Percentiles rank a stretch among this genome's conserved stretches.
Conservation (phyloP, 495 filamentous ascomycete species). For the Baudoinia panamericana region DNA sequence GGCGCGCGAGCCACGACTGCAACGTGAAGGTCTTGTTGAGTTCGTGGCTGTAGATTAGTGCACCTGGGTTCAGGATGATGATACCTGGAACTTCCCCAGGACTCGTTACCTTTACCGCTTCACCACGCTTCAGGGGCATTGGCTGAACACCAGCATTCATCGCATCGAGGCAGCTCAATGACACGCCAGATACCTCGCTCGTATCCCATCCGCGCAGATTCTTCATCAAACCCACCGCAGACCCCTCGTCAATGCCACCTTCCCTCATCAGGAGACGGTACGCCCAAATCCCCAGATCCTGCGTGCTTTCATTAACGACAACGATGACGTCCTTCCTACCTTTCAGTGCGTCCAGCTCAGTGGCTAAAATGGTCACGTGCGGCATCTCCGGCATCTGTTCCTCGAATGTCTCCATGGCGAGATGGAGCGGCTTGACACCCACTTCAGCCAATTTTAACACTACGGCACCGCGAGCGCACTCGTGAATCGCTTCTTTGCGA, state of each 20-base stretch:
- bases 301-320: conserved; percentile 53
- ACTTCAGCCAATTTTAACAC: conserved; percentile 3
- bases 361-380: conserved; percentile 54
- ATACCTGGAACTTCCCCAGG: conserved; percentile 26
- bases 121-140: too few species aligned
- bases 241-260: conserved; percentile 46
- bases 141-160: too few species aligned
- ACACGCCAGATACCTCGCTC: not conserved
- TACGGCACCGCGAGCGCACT: conserved; percentile 2
- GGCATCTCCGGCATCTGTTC: conserved; percentile 34
- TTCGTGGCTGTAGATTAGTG: conserved; percentile 26
- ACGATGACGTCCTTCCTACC: conserved; percentile 55
- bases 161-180: not conserved
- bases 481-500: conserved; percentile 55
- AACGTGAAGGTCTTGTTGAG: conserved; percentile 19
- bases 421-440: conserved; percentile 4
- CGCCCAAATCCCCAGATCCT: conserved; percentile 64
- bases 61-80: conserved; percentile 29
- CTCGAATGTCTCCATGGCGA: conserved; percentile 16
- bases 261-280: conserved; percentile 47
- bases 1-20: conserved; percentile 22
- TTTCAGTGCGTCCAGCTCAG: conserved; percentile 39
- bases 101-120: too few species aligned
- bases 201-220: conserved; percentile 21
- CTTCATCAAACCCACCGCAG: conserved; percentile 35